Evolutionary conservation across 768 basidiomycete genomes (phyloP).

Genomic region (Boletus eberwhitei): DNA sequence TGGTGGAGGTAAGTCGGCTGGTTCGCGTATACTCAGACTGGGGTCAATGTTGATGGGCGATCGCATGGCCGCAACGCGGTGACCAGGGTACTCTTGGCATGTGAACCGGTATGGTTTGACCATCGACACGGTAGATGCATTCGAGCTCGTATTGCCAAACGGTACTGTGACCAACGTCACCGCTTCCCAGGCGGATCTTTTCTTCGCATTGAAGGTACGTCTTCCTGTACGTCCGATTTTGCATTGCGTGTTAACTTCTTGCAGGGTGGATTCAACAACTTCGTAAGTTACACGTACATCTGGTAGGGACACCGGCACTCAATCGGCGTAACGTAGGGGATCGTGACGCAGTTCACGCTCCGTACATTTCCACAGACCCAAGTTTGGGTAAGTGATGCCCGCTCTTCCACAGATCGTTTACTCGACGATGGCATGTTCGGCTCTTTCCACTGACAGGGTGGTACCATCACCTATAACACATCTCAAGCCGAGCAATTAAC

Average conservation of each 20-base stretch:
- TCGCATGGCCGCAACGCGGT: constrained; percentile 8
- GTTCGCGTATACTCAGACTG: not conserved
- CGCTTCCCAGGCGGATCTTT: constrained; percentile 38
- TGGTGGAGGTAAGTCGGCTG: constrained; percentile 46
- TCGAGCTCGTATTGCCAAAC: constrained; percentile 57
- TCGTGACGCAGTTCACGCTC: constrained; percentile 57
- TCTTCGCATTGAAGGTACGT: constrained; percentile 43
- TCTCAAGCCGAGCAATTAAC: constrained; percentile 19
- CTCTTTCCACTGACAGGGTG: constrained; percentile 39
- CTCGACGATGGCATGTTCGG: constrained; percentile 1
- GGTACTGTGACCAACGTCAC: constrained; percentile 42
- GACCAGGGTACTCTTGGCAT: constrained; percentile 59
- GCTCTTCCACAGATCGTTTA: constrained; percentile 1
- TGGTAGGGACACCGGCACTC: constrained; percentile 17
- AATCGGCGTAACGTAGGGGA: constrained; percentile 44
- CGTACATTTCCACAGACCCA: constrained; percentile 37
- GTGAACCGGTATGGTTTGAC: constrained; percentile 60
- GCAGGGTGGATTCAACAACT: constrained; percentile 67
- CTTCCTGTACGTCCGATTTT: not conserved
- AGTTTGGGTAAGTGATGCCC: constrained; percentile 20
- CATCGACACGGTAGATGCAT: constrained; percentile 51
- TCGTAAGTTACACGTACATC: constrained; percentile 31
- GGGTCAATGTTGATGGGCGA: constrained; percentile 1
- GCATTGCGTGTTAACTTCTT: not conserved
- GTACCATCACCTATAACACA: constrained; percentile 35